These are phyloP conservation scores for Coemansia sp. DNA, from an alignment of 192 early-diverging fungal genomes.

Conservation along the genomic window DNA sequence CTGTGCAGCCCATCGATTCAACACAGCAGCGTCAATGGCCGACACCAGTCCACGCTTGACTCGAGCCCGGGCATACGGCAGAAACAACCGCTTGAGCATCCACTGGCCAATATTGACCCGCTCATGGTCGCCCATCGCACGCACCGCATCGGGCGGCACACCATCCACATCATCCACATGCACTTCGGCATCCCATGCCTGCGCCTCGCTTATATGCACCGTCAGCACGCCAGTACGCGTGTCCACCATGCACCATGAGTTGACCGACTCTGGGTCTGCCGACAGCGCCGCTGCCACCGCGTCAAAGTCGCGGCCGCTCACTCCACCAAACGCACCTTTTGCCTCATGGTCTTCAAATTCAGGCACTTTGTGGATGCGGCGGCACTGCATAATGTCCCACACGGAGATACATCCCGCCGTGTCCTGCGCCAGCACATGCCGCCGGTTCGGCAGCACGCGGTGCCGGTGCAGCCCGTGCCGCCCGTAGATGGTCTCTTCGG, in stretches of 20 bases:
- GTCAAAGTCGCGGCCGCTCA: constrained; percentile 49
- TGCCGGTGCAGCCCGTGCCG: constrained; percentile 67
- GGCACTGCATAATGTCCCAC: constrained; percentile 87
- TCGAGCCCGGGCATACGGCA: constrained; percentile 67
- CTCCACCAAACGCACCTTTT: constrained; percentile 40
- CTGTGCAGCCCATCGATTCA: constrained; percentile 56
- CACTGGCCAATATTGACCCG: constrained; percentile 53
- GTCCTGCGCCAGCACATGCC: constrained; percentile 84
- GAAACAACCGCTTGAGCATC: constrained; percentile 54
- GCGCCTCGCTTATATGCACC: constrained; percentile 77
- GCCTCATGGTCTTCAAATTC: constrained; percentile 58
- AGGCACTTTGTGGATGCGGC: constrained; percentile 53
- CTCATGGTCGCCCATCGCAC: constrained; percentile 42
- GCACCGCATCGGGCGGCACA: constrained; percentile 34
- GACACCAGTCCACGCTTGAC: constrained; percentile 73
- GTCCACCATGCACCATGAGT: constrained; percentile 92
- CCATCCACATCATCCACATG: constrained; percentile 79
- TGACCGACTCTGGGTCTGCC: constrained; percentile 69
- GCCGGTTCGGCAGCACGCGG: constrained; percentile 76
- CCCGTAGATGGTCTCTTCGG: constrained; percentile 52
- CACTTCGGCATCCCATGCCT: constrained; percentile 85
- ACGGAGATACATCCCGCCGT: constrained; percentile 74
- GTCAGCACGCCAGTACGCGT: constrained; percentile 85
- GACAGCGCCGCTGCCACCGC: constrained; percentile 22
- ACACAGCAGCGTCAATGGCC: constrained; percentile 55